phyloP scores from a whole-genome alignment of 2,329 filamentous ascomycete genomes.

The Diaporthe vexans region DNA sequence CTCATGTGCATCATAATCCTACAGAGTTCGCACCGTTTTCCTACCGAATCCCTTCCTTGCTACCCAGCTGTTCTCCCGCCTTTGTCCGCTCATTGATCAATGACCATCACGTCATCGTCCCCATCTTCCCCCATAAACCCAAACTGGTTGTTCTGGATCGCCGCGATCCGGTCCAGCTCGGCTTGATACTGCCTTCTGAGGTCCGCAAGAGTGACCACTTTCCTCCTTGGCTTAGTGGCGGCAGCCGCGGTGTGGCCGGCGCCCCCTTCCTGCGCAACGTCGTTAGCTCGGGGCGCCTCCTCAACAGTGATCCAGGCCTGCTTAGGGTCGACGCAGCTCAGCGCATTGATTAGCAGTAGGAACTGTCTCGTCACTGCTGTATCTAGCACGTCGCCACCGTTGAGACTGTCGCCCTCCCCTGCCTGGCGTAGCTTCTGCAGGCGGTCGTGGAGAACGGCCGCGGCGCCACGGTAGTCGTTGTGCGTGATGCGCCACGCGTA shows the following conservation, averaged over 20 bases:
- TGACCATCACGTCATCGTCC: constrained; percentile 64
- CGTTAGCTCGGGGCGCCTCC: constrained; percentile 51
- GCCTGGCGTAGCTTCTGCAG: constrained; percentile 73
- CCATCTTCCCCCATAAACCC: constrained; percentile 70
- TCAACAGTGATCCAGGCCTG: constrained; percentile 85
- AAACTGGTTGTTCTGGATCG: constrained; percentile 91
- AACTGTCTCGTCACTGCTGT: constrained; percentile 81
- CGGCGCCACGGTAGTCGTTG: constrained; percentile 87
- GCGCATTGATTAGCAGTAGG: constrained; percentile 90
- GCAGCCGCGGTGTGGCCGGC: constrained; percentile 21
- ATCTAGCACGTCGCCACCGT: constrained; percentile 69
- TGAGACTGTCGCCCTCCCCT: constrained; percentile 70
- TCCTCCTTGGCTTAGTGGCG: constrained; percentile 67
- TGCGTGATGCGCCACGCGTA: constrained; percentile 91
- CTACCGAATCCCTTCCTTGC: constrained; percentile 32
- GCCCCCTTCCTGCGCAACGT: constrained; percentile 35
- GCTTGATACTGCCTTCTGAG: constrained; percentile 90
- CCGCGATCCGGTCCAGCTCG: constrained; percentile 89
- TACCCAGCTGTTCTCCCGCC: constrained; percentile 52
- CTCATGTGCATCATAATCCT: constrained; percentile 30
- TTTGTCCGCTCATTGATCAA: constrained; percentile 44
- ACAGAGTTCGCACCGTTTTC: constrained; percentile 38
- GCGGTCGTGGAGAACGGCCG: constrained; percentile 72
- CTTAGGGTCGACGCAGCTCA: constrained; percentile 86
- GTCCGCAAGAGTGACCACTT: constrained; percentile 87